A percentile compares a stretch with the other conserved stretches of the same genome.
phyloP scores from a whole-genome alignment of 805 yeast genomes.

The Hermanozyma aechmeae region DNA sequence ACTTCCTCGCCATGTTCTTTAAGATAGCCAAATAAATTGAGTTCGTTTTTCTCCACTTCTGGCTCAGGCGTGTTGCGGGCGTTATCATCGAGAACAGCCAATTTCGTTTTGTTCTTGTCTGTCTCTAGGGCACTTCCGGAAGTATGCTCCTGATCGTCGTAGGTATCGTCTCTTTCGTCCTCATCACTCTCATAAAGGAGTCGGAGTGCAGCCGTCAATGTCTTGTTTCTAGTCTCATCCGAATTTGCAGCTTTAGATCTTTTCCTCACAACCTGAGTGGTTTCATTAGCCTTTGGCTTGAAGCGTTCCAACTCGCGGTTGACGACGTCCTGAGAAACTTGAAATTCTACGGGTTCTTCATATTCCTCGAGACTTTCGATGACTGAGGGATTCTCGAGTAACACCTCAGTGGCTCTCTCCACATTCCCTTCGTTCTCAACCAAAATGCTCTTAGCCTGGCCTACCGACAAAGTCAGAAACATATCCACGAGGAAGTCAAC shows the following conservation, averaged over 20 bases:
- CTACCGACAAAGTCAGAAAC: slow-evolving; percentile 52
- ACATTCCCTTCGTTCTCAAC: slow-evolving; percentile 39
- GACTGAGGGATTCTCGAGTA: slow-evolving; percentile 55
- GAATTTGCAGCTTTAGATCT: slow-evolving; percentile 5
- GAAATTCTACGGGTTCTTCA: slow-evolving; percentile 1
- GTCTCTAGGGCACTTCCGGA: slow-evolving; percentile 13
- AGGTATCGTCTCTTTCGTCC: slow-evolving; percentile 78
- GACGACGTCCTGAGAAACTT: slow-evolving; percentile 2
- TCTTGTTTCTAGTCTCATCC: slow-evolving; percentile 45
- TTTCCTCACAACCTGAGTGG: slow-evolving; percentile 6
- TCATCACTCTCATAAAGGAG: slow-evolving; percentile 68
- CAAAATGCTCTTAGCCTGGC: slow-evolving; percentile 42
- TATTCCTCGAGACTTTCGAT: slow-evolving; percentile 17
- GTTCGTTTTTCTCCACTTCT: slow-evolving; percentile 38
- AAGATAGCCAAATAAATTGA: slow-evolving; percentile 45
- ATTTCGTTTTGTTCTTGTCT: slow-evolving; percentile 8
- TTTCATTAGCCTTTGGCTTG: slow-evolving; percentile 15
- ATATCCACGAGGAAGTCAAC: slow-evolving; percentile 41
- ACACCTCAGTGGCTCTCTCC: slow-evolving; percentile 45
- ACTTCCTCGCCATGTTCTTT: slow-evolving; percentile 35
- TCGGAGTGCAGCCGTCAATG: slow-evolving; percentile 50
- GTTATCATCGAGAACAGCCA: slow-evolving; percentile 22
- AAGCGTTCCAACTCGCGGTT: slow-evolving; percentile 8
- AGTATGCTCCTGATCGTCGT: slow-evolving; percentile 45
- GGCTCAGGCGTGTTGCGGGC: slow-evolving; percentile 5